These are phyloP conservation scores for Leishmania aethiopica DNA, from an alignment of 208 protist species.

Conservation along the genomic window DNA sequence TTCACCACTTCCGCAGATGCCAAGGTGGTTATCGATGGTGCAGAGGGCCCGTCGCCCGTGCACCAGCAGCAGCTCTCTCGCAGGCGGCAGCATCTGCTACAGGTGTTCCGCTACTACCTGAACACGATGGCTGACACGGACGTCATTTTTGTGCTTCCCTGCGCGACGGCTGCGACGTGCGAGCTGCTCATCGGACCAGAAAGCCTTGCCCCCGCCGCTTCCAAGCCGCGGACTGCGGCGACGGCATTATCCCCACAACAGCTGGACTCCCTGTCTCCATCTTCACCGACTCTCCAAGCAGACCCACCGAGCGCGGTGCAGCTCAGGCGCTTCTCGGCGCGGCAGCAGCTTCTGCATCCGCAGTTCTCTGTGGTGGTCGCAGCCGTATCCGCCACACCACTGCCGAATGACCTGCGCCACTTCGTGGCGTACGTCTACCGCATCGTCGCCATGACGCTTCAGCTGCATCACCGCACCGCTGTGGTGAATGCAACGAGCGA, in stretches of 20 bases:
- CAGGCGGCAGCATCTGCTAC: constrained; percentile 26
- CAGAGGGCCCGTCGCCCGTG: not conserved
- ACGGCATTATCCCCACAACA: not conserved
- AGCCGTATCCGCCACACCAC: constrained; percentile 30
- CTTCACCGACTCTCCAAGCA: constrained; percentile 15
- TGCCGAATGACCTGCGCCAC: constrained; percentile 38
- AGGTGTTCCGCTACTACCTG: constrained; percentile 62
- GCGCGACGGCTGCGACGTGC: constrained; percentile 25
- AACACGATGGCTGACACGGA: constrained; percentile 63
- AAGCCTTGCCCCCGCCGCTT: not conserved
- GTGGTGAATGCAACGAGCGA: not conserved
- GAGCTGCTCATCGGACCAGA: constrained; percentile 27
- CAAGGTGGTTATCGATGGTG: not conserved
- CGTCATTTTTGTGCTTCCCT: constrained; percentile 64
- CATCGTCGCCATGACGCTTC: constrained; percentile 51
- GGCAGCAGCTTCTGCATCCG: constrained; percentile 30
- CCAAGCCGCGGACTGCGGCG: not conserved
- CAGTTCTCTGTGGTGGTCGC: constrained; percentile 38
- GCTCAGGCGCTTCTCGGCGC: constrained; percentile 14
- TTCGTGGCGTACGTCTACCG: constrained; percentile 60
- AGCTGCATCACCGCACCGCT: constrained; percentile 19
- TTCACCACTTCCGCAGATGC: not conserved
- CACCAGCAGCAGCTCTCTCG: constrained; percentile 5
- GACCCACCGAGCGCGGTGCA: constrained; percentile 22
- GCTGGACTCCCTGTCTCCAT: constrained; percentile 12